phyloP scores from a whole-genome alignment of 2,329 filamentous ascomycete species.

The Lasiodiplodia sp. region DNA sequence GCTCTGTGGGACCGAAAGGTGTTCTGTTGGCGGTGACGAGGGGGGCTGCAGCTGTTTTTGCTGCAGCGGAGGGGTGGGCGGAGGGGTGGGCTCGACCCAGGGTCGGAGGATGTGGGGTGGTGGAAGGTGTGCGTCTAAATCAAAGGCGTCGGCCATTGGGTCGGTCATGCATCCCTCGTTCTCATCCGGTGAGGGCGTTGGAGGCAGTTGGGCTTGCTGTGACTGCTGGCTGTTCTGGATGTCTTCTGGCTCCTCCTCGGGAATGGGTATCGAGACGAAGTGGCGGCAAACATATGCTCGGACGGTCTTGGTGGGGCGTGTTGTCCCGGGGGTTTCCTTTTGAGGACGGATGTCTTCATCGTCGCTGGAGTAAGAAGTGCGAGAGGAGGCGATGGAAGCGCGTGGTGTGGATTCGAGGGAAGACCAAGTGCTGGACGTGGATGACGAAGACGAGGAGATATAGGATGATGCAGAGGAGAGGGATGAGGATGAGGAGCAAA shows the following conservation, averaged over 20 bases:
- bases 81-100: constrained; percentile 5
- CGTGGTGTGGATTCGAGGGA: constrained; percentile 10
- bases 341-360: not conserved
- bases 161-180: constrained; percentile 7
- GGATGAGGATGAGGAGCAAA: not conserved
- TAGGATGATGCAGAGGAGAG: not conserved
- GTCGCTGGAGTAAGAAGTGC: constrained; percentile 1
- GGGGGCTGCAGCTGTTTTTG: not conserved
- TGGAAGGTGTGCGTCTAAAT: not conserved
- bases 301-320: not conserved
- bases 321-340: too few relatives aligned
- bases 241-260: not conserved
- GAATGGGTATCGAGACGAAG: not conserved
- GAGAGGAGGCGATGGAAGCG: constrained; percentile 7
- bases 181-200: not conserved
- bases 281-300: constrained; percentile 14
- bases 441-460: not conserved
- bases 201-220: not conserved
- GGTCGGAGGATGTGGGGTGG: not conserved
- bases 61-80: constrained; percentile 5
- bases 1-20: not conserved
- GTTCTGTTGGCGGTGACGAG: not conserved
- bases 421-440: not conserved
- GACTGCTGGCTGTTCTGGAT: not conserved
- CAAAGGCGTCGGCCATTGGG: constrained; percentile 1